These are phyloP conservation scores for Acephala macrosclerotiorum DNA, from an alignment of 2,329 filamentous ascomycete genomes.

Conservation along the genomic window DNA sequence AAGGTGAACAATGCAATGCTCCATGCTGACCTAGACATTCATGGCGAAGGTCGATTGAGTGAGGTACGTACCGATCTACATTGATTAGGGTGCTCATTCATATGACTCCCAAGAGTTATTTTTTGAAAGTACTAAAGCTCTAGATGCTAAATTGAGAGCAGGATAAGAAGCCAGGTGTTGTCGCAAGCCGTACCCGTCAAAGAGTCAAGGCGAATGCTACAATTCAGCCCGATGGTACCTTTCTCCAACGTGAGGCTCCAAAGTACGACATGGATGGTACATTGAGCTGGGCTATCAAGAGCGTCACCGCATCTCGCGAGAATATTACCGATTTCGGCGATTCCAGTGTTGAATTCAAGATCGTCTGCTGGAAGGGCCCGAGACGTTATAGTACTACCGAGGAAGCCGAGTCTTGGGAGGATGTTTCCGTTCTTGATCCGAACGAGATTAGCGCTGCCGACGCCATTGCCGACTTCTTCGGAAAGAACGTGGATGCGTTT, in stretches of 20 bases:
- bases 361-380: background rate
- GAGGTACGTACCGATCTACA: background rate
- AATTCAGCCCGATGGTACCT: conserved; percentile 3
- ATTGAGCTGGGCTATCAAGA: background rate
- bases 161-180: background rate
- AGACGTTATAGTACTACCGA: background rate
- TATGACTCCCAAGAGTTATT: no score
- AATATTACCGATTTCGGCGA: background rate
- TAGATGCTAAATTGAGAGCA: background rate
- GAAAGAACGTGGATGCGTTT: background rate
- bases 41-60: conserved; percentile 32
- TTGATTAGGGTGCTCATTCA: no score
- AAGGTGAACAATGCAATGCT: conserved; percentile 4
- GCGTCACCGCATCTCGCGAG: background rate
- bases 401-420: background rate
- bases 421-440: background rate
- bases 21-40: conserved; percentile 22
- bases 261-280: conserved; percentile 9
- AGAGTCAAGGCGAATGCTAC: background rate
- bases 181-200: conserved; percentile 12
- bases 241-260: background rate
- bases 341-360: background rate
- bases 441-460: background rate
- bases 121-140: no score
- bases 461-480: background rate